A percentile compares a stretch with the other conserved stretches of the same genome.
Conservation (phyloP, 371 early-diverging fungal species). For the Paraphysoderma sedebokerense region DNA sequence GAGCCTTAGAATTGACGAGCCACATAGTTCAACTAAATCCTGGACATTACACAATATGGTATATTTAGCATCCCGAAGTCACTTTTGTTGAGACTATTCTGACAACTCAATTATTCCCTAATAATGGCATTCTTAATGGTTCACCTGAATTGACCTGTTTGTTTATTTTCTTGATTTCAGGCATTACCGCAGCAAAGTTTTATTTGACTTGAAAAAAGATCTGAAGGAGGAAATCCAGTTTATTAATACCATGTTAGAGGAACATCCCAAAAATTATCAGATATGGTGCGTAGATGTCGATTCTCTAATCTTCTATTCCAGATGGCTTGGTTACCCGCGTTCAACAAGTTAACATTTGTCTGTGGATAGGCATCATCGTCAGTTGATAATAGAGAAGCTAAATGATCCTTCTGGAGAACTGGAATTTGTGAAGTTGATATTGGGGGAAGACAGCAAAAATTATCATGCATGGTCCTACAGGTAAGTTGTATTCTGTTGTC, state of each 20-base stretch:
- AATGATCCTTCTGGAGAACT: constrained; percentile 35
- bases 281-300: constrained; percentile 43
- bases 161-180: constrained; percentile 13
- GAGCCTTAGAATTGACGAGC: constrained; percentile 63
- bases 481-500: constrained; percentile 7
- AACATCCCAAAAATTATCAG: constrained; percentile 85
- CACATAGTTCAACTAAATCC: constrained; percentile 69
- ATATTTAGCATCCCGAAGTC: constrained; percentile 2
- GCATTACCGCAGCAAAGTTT: constrained; percentile 66
- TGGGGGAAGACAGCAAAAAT: constrained; percentile 83
- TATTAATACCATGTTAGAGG: constrained; percentile 42
- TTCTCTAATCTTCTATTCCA: not conserved
- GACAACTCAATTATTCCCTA: not conserved
- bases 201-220: constrained; percentile 42
- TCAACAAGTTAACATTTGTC: not conserved
- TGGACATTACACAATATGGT: constrained; percentile 92
- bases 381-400: constrained; percentile 49
- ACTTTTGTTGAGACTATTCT: not conserved
- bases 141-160: too few relatives aligned
- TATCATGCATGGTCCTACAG: constrained; percentile 93
- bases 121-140: not conserved
- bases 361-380: constrained; percentile 63
- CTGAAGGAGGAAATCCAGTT: constrained; percentile 54
- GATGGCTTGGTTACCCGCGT: not conserved
- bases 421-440: constrained; percentile 40